phyloP scores from a whole-genome alignment of 192 early-diverging fungal genomes.

The Coemansia sp. region DNA sequence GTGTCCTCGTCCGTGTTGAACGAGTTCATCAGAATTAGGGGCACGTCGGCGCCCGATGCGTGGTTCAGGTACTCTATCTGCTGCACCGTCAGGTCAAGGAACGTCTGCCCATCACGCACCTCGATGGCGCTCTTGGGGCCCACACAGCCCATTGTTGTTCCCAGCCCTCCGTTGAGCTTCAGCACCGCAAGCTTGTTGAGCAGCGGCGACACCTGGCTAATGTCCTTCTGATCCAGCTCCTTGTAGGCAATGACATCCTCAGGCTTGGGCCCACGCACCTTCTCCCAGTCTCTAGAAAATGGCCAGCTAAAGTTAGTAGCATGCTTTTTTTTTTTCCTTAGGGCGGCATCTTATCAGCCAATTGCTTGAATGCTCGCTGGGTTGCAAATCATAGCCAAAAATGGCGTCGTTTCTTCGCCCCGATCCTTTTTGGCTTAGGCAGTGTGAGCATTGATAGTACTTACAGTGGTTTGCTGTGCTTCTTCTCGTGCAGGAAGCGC shows the following conservation, averaged over 20 bases:
- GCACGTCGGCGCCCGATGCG: slow-evolving; percentile 83
- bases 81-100: slow-evolving; percentile 95
- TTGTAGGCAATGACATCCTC: slow-evolving; percentile 86
- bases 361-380: too few species aligned
- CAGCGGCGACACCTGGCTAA: slow-evolving; percentile 54
- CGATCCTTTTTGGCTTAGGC: neutral
- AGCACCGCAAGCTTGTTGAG: slow-evolving; percentile 93
- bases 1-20: slow-evolving; percentile 99
- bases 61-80: slow-evolving; percentile 98
- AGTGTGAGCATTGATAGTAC: slow-evolving; percentile 11
- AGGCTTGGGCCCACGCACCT: slow-evolving; percentile 85
- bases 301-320: neutral
- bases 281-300: slow-evolving; percentile 83
- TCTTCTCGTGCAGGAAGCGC: slow-evolving; percentile 80
- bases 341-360: too few species aligned
- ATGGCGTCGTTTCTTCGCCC: too few species aligned
- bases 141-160: slow-evolving; percentile 99
- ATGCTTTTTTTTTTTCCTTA: neutral
- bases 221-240: slow-evolving; percentile 55
- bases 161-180: slow-evolving; percentile 99
- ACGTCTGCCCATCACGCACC: slow-evolving; percentile 97
- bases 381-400: too few species aligned
- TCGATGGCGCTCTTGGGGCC: slow-evolving; percentile 98
- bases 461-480: slow-evolving; percentile 56
- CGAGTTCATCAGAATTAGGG: slow-evolving; percentile 99